A percentile compares a stretch with the other conserved stretches of the same genome.
These are phyloP conservation scores for Daldinia sp. DNA, from an alignment of 2,329 filamentous ascomycete genomes.

Conservation along the genomic window DNA sequence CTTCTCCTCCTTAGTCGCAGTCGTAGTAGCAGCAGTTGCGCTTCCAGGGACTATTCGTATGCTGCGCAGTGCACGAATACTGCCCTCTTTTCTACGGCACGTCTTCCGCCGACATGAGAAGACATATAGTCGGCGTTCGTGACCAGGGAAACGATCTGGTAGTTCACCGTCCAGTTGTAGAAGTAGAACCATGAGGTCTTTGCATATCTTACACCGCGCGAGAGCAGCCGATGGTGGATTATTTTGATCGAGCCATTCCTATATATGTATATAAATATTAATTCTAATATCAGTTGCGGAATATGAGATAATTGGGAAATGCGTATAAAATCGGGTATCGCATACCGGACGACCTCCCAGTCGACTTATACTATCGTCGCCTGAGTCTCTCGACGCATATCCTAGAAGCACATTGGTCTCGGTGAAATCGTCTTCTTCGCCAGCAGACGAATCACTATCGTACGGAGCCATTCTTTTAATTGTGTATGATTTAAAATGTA, in stretches of 20 bases:
- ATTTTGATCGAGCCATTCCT: conserved; percentile 85
- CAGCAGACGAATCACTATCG: conserved; percentile 85
- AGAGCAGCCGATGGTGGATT: conserved; percentile 77
- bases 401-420: conserved; percentile 91
- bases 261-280: neutral
- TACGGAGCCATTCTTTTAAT: conserved; percentile 58
- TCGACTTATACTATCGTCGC: conserved; percentile 85
- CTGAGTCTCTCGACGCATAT: conserved; percentile 82
- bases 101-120: conserved; percentile 80
- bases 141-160: conserved; percentile 82
- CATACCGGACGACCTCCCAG: conserved; percentile 87
- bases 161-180: conserved; percentile 92
- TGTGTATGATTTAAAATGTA: neutral
- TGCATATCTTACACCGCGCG: conserved; percentile 88
- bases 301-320: neutral
- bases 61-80: conserved; percentile 77
- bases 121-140: conserved; percentile 88
- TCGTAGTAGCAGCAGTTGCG: conserved; percentile 33
- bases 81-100: conserved; percentile 84
- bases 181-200: conserved; percentile 81
- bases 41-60: conserved; percentile 58
- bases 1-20: conserved; percentile 48
- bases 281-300: conserved; percentile 33
- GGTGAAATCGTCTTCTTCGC: conserved; percentile 72
- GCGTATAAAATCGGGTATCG: conserved; percentile 25